These are phyloP conservation scores for Neckera pumila DNA, from an alignment of 225 moss, liverwort and hornwort genomes.

Conservation along the genomic window DNA sequence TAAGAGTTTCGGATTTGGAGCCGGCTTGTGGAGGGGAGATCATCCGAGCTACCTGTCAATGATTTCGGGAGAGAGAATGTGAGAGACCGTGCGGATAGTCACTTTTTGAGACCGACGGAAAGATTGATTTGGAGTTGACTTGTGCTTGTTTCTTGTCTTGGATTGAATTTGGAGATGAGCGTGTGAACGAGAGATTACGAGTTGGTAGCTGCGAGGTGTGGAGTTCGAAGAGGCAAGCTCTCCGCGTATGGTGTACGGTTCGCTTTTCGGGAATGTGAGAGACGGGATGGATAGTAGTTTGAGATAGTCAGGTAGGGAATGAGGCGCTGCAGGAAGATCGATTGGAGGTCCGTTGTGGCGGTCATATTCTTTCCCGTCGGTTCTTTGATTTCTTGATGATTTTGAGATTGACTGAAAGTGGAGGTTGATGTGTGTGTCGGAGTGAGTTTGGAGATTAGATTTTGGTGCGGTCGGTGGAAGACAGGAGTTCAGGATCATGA, in stretches of 20 bases:
- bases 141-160: background rate
- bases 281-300: too few relatives aligned
- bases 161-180: background rate
- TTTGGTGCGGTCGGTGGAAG: background rate
- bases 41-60: background rate
- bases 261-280: background rate
- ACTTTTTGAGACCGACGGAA: background rate
- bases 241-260: background rate
- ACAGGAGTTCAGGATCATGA: background rate
- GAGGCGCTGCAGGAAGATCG: background rate
- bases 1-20: background rate
- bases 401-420: background rate
- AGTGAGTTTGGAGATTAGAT: background rate
- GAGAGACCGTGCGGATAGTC: background rate
- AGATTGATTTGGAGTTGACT: background rate
- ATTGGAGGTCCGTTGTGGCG: background rate
- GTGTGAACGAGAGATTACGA: background rate
- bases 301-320: background rate
- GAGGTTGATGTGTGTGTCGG: background rate
- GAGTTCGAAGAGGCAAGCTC: background rate
- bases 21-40: background rate
- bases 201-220: background rate
- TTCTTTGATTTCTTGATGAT: background rate
- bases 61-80: background rate
- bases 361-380: background rate